phyloP scores from a whole-genome alignment of 805 yeast species.

The Candida morakotiae region DNA sequence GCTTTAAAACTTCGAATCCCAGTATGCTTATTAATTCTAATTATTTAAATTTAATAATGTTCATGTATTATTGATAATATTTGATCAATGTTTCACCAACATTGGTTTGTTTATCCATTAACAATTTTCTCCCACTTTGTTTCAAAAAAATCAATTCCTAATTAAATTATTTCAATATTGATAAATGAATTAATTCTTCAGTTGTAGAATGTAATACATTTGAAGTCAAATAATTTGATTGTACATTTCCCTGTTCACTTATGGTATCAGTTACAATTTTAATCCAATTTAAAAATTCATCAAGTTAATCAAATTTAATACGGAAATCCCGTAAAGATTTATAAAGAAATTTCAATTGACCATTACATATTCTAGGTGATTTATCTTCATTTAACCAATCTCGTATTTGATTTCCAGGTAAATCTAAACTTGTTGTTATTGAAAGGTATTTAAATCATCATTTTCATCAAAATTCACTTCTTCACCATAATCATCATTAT shows the following conservation, averaged over 20 bases:
- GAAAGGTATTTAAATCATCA: too few species aligned
- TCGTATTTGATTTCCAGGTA: too few species aligned
- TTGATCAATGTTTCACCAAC: too few species aligned
- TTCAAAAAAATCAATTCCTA: conserved; percentile 1
- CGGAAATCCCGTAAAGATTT: conserved; percentile 40
- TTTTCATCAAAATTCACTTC: too few species aligned
- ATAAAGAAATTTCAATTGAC: conserved; percentile 28
- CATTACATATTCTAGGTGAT: neutral
- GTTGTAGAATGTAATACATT: conserved; percentile 21
- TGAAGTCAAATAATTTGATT: conserved; percentile 11
- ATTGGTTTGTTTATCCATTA: neutral
- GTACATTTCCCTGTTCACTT: conserved; percentile 19
- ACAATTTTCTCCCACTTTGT: neutral
- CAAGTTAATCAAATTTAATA: conserved; percentile 43
- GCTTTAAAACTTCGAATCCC: too few species aligned
- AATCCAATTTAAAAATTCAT: conserved; percentile 45
- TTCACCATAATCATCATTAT: too few species aligned
- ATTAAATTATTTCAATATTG: conserved; percentile 16
- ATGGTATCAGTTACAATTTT: conserved; percentile 32
- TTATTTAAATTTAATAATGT: too few species aligned
- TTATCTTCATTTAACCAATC: too few species aligned
- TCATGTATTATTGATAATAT: too few species aligned
- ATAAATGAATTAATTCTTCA: conserved; percentile 14
- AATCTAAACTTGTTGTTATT: too few species aligned
- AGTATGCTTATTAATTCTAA: too few species aligned